Base-by-base conservation (phyloP, 2,329 filamentous ascomycete species). In the Cryphonectria carpinicola region DNA sequence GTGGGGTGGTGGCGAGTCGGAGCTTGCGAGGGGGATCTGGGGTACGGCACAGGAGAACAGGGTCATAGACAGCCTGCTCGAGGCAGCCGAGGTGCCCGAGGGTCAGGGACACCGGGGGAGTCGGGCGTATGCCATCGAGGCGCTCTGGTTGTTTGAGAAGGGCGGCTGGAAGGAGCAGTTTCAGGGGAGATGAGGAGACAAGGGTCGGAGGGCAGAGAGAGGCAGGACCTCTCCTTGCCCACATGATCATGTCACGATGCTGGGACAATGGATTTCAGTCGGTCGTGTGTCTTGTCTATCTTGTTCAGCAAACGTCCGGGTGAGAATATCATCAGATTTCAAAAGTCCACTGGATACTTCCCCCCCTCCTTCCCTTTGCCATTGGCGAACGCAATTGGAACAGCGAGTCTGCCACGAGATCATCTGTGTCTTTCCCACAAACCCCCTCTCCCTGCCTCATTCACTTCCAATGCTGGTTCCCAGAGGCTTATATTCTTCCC, bases 71-170 rank as follows among this genome's bases (percentile, higher is more conserved):
- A 92, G 89, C 25, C 83, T 98, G 77, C 87, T 92, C 71, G 90
- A 92, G 73, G 95, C 96, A 76, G 93, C 93, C 3, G 87, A 84
- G 70, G 85, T 85, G 54, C 88, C 89, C 66, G 87, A 86, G 71
- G 89, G 89, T 49, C 82, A 84, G 39, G 90, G 90, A 0, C 95
- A 98, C 84, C 84, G 92, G 71, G 95, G 93, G 70, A 93, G 93
- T 65, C 89, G 90, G 76, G 91, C 92, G 0, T 97, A 95, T 84
- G 95, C 95, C 14, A 90, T 92, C 4, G 95, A 98, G 80, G 95
- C 94, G 1, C 82, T 98, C 22, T 98, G 95, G 95, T 80, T 97
- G 72, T 95, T 87, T 74, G 87, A 89, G 77, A 89, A 88, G 79
- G 93, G 93, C 74, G 92, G 85, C 78, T 92, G 85, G 92, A 92